A percentile compares a stretch with the other conserved stretches of the same genome.
phyloP scores from a whole-genome alignment of 306 rosid genomes.

The Lablab purpureus region DNA sequence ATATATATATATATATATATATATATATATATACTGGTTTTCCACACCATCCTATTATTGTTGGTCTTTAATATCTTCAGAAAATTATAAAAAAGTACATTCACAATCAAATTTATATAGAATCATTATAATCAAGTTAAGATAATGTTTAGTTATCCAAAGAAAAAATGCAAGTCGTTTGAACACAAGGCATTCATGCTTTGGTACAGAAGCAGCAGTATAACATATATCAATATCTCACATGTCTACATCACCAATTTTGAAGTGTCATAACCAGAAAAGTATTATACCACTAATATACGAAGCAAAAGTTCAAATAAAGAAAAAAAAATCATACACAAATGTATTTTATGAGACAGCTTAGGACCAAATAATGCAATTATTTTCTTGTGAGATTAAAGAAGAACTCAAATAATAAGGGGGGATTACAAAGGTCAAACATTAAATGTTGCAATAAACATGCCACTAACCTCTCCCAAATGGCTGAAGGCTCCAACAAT shows the following conservation, averaged over 20 bases:
- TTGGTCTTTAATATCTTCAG: background rate
- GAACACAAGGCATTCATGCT: background rate
- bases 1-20: background rate
- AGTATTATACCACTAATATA: background rate
- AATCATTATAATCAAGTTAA: background rate
- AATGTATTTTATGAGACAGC: slow-evolving; percentile 9
- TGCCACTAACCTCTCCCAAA: slow-evolving; percentile 93
- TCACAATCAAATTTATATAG: background rate
- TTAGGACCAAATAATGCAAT: slow-evolving; percentile 2
- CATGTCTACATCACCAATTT: background rate
- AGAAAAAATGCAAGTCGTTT: background rate
- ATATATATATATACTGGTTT: background rate
- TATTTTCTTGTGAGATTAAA: slow-evolving; percentile 3
- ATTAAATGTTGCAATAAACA: slow-evolving; percentile 18
- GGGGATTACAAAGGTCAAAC: slow-evolving; percentile 26
- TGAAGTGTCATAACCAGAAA: no score
- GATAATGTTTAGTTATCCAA: background rate
- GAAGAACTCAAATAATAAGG: slow-evolving; percentile 10
- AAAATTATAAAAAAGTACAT: background rate
- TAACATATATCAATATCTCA: background rate
- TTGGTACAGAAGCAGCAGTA: background rate
- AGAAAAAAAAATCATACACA: background rate
- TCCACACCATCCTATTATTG: background rate
- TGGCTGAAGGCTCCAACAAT: slow-evolving; percentile 96
- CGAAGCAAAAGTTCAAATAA: slow-evolving; percentile 9